Conservation (phyloP, 208 protist species). For the Acanthamoeba triangularis region DNA sequence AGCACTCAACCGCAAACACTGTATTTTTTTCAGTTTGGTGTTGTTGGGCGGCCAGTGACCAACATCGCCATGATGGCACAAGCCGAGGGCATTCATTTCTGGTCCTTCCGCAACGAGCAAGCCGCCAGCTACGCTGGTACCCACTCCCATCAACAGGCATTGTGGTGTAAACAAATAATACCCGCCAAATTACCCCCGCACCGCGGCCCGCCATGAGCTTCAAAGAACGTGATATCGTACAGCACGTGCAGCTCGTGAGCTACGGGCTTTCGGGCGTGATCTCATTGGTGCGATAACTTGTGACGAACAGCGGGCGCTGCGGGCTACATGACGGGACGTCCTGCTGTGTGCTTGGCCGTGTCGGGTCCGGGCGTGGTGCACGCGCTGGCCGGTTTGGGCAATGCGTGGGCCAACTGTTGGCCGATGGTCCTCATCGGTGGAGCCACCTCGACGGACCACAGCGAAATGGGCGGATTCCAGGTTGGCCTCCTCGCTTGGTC, state of each 20-base stretch:
- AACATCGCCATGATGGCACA: conserved; percentile 73
- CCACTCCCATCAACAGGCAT: not conserved
- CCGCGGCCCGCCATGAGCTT: too few species aligned
- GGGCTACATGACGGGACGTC: conserved; percentile 79
- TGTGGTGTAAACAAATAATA: not conserved
- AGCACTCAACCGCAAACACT: not conserved
- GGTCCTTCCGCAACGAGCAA: conserved; percentile 72
- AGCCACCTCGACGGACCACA: conserved; percentile 7
- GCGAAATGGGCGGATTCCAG: conserved; percentile 79
- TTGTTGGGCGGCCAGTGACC: conserved; percentile 72
- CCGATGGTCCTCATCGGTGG: conserved; percentile 82
- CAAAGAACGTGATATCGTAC: too few species aligned
- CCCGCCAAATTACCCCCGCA: too few species aligned
- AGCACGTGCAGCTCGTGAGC: too few species aligned
- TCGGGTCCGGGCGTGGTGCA: conserved; percentile 81
- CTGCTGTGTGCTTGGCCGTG: conserved; percentile 64
- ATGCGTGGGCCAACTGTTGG: conserved; percentile 83
- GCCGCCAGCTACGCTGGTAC: conserved; percentile 59
- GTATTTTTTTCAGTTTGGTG: conserved; percentile 42
- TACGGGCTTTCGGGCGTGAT: too few species aligned
- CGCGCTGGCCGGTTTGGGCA: conserved; percentile 75
- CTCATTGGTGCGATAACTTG: too few species aligned
- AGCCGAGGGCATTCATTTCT: conserved; percentile 72
- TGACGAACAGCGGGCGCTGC: conserved; percentile 74
- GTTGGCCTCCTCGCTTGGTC: not conserved